Evolutionary conservation across 1,139 yeast species (phyloP).

Genomic region (Pichiaceae sp.): DNA sequence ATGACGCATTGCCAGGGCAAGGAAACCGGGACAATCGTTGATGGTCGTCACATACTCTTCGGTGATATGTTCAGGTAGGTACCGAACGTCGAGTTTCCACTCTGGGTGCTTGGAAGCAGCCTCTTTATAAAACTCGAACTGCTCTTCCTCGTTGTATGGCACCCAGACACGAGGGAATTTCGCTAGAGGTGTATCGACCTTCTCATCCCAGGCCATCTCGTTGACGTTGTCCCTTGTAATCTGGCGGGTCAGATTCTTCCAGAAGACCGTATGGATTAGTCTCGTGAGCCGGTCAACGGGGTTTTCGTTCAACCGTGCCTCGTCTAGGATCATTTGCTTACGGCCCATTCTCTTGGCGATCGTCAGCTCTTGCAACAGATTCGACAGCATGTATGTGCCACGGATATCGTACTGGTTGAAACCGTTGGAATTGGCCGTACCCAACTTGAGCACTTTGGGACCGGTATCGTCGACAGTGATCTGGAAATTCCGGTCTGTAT

Average conservation of each 20-base stretch:
- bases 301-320: constrained; percentile 75
- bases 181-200: constrained; percentile 53
- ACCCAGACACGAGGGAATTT: constrained; percentile 69
- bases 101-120: constrained; percentile 51
- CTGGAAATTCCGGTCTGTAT: constrained; percentile 79
- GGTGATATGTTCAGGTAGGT: constrained; percentile 54
- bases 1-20: constrained; percentile 63
- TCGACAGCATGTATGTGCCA: constrained; percentile 89
- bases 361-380: constrained; percentile 81
- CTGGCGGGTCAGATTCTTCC: constrained; percentile 72
- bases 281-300: constrained; percentile 77
- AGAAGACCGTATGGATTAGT: constrained; percentile 68
- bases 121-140: constrained; percentile 56
- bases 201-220: constrained; percentile 75
- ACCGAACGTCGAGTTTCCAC: constrained; percentile 65
- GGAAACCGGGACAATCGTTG: constrained; percentile 76
- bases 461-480: constrained; percentile 91
- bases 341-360: constrained; percentile 79
- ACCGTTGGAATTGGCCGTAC: constrained; percentile 82
- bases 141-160: constrained; percentile 64
- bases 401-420: constrained; percentile 63
- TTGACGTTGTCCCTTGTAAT: constrained; percentile 54
- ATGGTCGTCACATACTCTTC: constrained; percentile 67
- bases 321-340: constrained; percentile 70
- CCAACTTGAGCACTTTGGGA: constrained; percentile 78